A percentile compares a stretch with the other conserved stretches of the same genome.
Conservation (phyloP, 1,139 yeast species). For the Lodderomyces theae region DNA sequence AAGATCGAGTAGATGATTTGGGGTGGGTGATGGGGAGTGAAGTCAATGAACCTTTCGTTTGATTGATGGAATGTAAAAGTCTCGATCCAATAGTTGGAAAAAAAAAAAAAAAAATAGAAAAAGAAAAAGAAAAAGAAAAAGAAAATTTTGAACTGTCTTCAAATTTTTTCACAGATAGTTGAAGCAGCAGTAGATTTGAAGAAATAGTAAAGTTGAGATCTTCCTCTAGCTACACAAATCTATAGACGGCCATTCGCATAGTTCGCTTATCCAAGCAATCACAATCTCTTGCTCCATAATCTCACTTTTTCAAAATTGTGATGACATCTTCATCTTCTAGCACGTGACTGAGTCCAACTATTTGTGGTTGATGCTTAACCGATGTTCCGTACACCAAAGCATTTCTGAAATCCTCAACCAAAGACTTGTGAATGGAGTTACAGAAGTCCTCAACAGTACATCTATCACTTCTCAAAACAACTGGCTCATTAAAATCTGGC, state of each 20-base stretch:
- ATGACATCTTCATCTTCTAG: conserved; percentile 96
- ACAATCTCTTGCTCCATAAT: neutral
- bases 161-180: neutral
- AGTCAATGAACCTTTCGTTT: neutral
- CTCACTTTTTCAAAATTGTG: conserved; percentile 77
- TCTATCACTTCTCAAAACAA: conserved; percentile 77
- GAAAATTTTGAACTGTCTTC: neutral
- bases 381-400: conserved; percentile 90
- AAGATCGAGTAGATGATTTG: neutral
- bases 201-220: too few relatives aligned
- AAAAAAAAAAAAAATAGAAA: conserved; percentile 4
- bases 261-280: neutral
- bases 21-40: neutral
- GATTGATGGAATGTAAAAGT: neutral
- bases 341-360: conserved; percentile 79
- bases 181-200: too few relatives aligned
- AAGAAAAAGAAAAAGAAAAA: neutral
- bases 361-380: conserved; percentile 98
- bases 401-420: conserved; percentile 88
- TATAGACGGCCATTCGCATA: neutral
- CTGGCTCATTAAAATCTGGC: conserved; percentile 95
- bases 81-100: conserved; percentile 5
- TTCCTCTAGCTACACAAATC: neutral
- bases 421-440: conserved; percentile 90
- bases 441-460: conserved; percentile 94